Evolutionary conservation across 176 grass and related monocot genomes (phyloP).

Genomic region (Pharus latifolius): DNA sequence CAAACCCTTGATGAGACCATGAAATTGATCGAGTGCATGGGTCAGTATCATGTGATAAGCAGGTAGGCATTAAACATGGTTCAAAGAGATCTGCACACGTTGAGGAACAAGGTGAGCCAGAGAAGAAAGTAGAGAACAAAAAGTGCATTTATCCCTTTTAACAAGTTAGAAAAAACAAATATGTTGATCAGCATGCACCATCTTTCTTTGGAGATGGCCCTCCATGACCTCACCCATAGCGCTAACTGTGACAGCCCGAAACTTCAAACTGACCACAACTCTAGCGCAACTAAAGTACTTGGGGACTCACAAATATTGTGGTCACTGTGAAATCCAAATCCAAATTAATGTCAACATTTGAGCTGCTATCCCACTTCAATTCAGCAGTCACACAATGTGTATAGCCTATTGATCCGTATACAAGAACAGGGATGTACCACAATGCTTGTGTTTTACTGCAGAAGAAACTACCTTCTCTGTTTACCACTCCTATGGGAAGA

Average conservation of each 20-base stretch:
- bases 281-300: background rate
- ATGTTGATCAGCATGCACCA: background rate
- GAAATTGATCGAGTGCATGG: constrained; percentile 70
- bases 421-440: background rate
- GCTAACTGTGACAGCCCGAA: background rate
- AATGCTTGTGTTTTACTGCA: background rate
- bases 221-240: background rate
- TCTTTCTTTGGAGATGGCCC: background rate
- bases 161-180: background rate
- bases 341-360: background rate
- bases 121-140: no score
- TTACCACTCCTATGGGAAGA: constrained; percentile 59
- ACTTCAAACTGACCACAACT: background rate
- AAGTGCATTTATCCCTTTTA: no score
- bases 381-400: background rate
- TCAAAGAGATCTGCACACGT: constrained; percentile 65
- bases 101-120: background rate
- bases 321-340: background rate
- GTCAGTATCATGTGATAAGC: constrained; percentile 51
- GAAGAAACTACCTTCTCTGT: constrained; percentile 53
- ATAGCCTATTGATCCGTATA: background rate
- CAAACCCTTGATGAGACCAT: constrained; percentile 82
- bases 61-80: constrained; percentile 65
- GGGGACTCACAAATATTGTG: background rate
- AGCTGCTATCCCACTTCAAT: background rate